phyloP scores from a whole-genome alignment of 2,329 filamentous ascomycete genomes.

The Penicillium sp. region DNA sequence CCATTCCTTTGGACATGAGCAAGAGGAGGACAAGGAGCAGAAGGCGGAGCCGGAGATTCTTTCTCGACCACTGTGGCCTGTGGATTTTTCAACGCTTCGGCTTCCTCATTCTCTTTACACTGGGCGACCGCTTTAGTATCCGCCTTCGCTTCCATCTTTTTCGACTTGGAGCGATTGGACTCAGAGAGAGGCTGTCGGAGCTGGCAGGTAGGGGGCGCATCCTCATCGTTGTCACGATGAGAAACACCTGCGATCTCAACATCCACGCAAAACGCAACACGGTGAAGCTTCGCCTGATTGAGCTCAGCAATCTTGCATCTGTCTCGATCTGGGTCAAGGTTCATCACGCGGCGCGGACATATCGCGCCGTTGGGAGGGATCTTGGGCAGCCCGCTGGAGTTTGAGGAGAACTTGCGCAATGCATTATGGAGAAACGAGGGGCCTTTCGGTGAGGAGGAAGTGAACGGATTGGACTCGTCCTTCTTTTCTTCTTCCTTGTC shows the following conservation, averaged over 20 bases:
- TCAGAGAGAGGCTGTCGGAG: slow-evolving; percentile 24
- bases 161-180: slow-evolving; percentile 28
- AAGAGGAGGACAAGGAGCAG: not conserved
- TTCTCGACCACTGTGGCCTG: slow-evolving; percentile 53
- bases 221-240: slow-evolving; percentile 62
- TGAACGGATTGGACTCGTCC: slow-evolving; percentile 29
- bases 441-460: slow-evolving; percentile 66
- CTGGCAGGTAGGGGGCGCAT: slow-evolving; percentile 37
- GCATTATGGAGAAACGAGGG: slow-evolving; percentile 75
- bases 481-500: slow-evolving; percentile 44
- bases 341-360: slow-evolving; percentile 76
- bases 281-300: slow-evolving; percentile 71
- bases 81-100: slow-evolving; percentile 66
- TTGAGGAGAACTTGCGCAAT: slow-evolving; percentile 69
- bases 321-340: slow-evolving; percentile 74
- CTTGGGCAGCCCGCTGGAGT: slow-evolving; percentile 48
- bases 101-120: slow-evolving; percentile 67
- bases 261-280: slow-evolving; percentile 93
- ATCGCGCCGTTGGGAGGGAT: slow-evolving; percentile 61
- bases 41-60: slow-evolving; percentile 37
- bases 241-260: slow-evolving; percentile 92
- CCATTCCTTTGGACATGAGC: not conserved
- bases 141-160: slow-evolving; percentile 50
- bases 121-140: slow-evolving; percentile 51
- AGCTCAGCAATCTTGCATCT: slow-evolving; percentile 75